Evolutionary conservation across 2,329 filamentous ascomycete species (phyloP), one percentile per base, ranked within the genome.

Genomic region (Ophiostoma piceae): DNA sequence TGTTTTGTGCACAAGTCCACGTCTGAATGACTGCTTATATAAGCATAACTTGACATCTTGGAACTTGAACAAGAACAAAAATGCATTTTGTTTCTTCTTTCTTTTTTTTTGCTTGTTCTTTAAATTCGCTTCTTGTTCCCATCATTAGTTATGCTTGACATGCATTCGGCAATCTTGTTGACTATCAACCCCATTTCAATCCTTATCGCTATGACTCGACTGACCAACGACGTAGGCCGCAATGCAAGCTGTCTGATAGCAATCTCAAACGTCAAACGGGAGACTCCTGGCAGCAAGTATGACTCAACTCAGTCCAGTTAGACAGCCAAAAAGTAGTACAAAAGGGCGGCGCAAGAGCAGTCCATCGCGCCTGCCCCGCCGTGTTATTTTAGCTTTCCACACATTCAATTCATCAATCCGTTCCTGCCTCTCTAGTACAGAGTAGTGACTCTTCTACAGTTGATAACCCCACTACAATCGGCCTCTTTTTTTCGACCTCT

Each of bases 391-490:
- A 66, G 37, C 65, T 26, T 39, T 43, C 65, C 3, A 47, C 37
- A 16, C 39, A 41, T 41, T 41, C 39, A 41, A 41, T 14, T 19
- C 14, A 64, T 64, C 60, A 35, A 64, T 64, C 64, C 8, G 65
- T 66, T 66, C 65, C 65, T 66, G 65, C 43, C 26, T 22, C 41
- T 47, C 43, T 35, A 35, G 35, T 35, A 43, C 41, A 12, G 5
- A 41, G 14, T 41, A 47, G 43, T 47, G 43, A 47, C 43, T 47
- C 43, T 6, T n/a, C 43, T 47, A 54, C 35, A 67, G n/a, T 66
- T n/a, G 37, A 66, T 29, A 66, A 67, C 66, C 66, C 66, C 66
- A 67, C 66, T 35, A 67, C 66, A 67, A 37, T 35, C 26, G 41
- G 66, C 41, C 26, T 51, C 32, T n/a, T 67, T 35, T 51, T 67